Base-by-base conservation (phyloP, 306 rosid genomes). In the Carpinus viminea region DNA sequence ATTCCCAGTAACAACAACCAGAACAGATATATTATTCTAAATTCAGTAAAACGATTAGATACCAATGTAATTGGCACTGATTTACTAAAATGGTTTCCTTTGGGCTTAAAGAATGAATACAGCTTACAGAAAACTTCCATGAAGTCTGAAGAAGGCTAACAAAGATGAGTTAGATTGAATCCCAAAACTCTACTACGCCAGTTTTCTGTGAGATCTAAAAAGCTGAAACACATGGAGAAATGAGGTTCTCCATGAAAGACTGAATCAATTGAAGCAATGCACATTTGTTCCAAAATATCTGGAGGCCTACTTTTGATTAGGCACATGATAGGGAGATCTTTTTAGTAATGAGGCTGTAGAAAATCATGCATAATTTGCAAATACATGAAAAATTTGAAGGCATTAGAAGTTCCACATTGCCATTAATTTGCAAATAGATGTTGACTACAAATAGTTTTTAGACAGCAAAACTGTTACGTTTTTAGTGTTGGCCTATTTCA, bases 1-100 rank as follows among this genome's bases (percentile, higher is more conserved):
- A 31, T 62, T 62, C 41, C 69, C 46, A 62, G 17, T 15, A n/a
- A 62, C 69, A 62, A 62, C n/a, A 62, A 31, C 69, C 59, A 6
- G n/a, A 16, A 34, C 21, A 57, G 8, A 20, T 57, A 20, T 57
- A 20, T 7, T 57, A 36, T 62, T 62, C 46, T 31, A 31, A 62
- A 34, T 62, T 62, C 20, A 43, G 9, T 31, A 34, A 34, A 34
- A 8, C 46, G 12, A 13, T 64, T 15, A 43, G 12, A 31, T 7
- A 7, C 45, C 12, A 60, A 20, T 57, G 69, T 20, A 62, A 34
- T 62, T 15, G 12, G 20, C 17, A 62, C 34, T 62, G 20, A 62
- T 62, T 62, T 28, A 62, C 68, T 28, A 5, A 61, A 9, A 38
- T n/a, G 4, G 5, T 38, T 38, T 38, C 20, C 5, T 65, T 5